Percentiles rank a stretch among this genome's conserved stretches.
phyloP scores from a whole-genome alignment of 768 basidiomycete genomes.

The Leccinum broughii region DNA sequence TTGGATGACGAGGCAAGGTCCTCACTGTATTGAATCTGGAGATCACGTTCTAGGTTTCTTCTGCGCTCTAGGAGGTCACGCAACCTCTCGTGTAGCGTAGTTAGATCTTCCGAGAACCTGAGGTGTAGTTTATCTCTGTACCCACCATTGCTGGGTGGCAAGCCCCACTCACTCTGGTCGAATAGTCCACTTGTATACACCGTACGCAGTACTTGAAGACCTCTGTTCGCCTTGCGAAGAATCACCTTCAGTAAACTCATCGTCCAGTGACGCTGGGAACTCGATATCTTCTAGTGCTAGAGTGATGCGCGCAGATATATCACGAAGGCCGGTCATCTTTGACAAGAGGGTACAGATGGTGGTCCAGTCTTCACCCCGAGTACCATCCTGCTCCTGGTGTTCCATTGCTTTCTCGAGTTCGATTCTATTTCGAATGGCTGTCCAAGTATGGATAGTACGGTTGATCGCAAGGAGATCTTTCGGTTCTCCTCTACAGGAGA shows the following conservation, averaged over 20 bases:
- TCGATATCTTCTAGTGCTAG: constrained; percentile 43
- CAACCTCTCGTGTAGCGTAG: constrained; percentile 49
- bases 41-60: constrained; percentile 50
- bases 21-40: constrained; percentile 59
- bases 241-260: constrained; percentile 28
- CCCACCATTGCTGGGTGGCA: neutral
- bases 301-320: constrained; percentile 58
- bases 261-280: constrained; percentile 13
- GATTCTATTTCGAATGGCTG: constrained; percentile 49
- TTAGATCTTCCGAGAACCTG: constrained; percentile 60
- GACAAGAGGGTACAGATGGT: constrained; percentile 54
- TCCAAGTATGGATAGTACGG: constrained; percentile 62
- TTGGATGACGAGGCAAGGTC: neutral
- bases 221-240: constrained; percentile 16
- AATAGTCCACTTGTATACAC: constrained; percentile 53
- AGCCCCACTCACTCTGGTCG: constrained; percentile 57
- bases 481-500: constrained; percentile 64
- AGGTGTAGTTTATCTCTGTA: constrained; percentile 21
- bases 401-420: constrained; percentile 60
- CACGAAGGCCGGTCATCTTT: constrained; percentile 50
- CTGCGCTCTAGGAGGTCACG: constrained; percentile 44
- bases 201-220: constrained; percentile 28
- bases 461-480: constrained; percentile 67
- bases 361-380: constrained; percentile 49
- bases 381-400: constrained; percentile 23